Conservation (phyloP, 2,329 filamentous ascomycete species). For the Fusarium globosum region DNA sequence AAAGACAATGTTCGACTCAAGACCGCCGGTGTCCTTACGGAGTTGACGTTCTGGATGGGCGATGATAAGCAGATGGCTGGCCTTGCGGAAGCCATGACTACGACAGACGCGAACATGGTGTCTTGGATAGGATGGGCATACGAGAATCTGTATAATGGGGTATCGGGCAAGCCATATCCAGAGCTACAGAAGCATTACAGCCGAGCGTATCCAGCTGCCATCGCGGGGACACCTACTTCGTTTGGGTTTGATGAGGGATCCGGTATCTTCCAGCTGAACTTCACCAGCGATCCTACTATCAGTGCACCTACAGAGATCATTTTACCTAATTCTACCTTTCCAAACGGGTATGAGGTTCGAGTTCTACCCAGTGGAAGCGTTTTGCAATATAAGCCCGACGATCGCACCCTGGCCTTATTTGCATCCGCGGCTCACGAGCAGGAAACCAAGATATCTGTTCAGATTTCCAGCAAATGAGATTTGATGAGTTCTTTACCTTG, state of each 20-base stretch:
- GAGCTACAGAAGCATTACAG: neutral
- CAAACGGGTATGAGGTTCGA: rapidly evolving
- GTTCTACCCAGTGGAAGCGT: neutral
- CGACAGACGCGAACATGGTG: neutral
- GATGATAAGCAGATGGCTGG: neutral
- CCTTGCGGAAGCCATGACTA: rapidly evolving
- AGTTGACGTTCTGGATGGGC: neutral
- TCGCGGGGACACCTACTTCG: rapidly evolving
- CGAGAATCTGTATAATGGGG: neutral
- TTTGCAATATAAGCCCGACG: neutral
- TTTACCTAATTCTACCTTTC: rapidly evolving
- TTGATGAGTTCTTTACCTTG: too few relatives aligned
- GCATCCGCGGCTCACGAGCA: too few relatives aligned
- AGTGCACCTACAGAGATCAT: neutral
- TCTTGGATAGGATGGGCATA: constrained; percentile 2
- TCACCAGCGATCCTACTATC: rapidly evolving
- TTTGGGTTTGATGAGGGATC: neutral
- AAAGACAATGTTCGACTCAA: neutral
- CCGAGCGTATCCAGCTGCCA: neutral
- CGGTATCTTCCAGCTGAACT: rapidly evolving
- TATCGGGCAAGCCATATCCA: neutral
- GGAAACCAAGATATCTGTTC: neutral
- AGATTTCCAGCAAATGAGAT: neutral
- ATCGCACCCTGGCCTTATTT: neutral
- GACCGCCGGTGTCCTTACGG: rapidly evolving